Conservation (phyloP, 75 land plant genomes). For the Isoetes taiwanensis region DNA sequence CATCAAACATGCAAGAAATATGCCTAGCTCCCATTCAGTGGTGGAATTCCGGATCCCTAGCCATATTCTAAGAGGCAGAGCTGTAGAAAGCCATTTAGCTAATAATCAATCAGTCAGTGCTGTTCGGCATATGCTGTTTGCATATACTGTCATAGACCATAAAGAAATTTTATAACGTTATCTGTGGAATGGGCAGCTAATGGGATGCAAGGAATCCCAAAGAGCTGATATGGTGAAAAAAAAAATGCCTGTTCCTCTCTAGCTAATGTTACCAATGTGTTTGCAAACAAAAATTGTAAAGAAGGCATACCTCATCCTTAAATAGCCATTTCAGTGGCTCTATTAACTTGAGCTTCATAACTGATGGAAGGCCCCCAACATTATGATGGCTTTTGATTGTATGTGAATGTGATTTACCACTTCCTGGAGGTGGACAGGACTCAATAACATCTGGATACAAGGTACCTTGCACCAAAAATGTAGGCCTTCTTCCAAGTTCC, state of each 20-base stretch:
- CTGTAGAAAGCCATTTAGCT: no score
- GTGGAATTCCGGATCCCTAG: no score
- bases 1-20: no score
- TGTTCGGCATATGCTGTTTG: no score
- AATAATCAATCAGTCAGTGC: no score
- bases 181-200: background rate
- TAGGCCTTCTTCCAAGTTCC: slow-evolving; percentile 52
- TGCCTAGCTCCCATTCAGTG: no score
- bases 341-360: slow-evolving; percentile 81
- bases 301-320: slow-evolving; percentile 64
- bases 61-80: no score
- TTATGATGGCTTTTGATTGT: slow-evolving; percentile 99
- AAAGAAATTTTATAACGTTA: background rate
- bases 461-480: slow-evolving; percentile 85
- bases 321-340: slow-evolving; percentile 92
- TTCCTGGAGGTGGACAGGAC: slow-evolving; percentile 97
- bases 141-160: background rate
- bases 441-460: slow-evolving; percentile 96
- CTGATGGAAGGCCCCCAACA: slow-evolving; percentile 89
- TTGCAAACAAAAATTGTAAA: background rate
- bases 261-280: background rate
- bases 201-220: background rate
- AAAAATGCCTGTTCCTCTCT: background rate
- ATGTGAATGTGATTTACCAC: slow-evolving; percentile 90
- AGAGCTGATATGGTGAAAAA: background rate